Conservation (phyloP, 768 basidiomycete genomes). For the Tricholoma terreum region DNA sequence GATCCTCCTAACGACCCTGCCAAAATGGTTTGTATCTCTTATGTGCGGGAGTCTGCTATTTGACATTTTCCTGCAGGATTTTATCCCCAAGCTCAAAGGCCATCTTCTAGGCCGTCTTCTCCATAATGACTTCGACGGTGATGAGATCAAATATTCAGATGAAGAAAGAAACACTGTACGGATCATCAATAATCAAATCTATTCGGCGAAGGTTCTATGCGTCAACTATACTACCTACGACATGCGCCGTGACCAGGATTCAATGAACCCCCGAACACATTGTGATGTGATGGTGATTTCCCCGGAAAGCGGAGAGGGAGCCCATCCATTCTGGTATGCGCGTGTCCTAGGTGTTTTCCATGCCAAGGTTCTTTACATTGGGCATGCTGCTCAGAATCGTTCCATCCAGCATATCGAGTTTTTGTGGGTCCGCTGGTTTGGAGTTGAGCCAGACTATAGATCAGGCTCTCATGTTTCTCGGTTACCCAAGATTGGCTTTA, state of each 20-base stretch:
- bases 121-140: not conserved
- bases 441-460: slow-evolving; percentile 16
- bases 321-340: too few relatives aligned
- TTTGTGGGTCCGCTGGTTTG: slow-evolving; percentile 40
- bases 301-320: slow-evolving; percentile 10
- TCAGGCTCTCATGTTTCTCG: slow-evolving; percentile 10
- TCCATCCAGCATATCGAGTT: slow-evolving; percentile 23
- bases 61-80: too few relatives aligned
- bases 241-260: slow-evolving; percentile 21
- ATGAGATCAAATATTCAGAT: not conserved
- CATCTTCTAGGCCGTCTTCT: too few relatives aligned
- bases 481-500: slow-evolving; percentile 26
- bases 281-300: slow-evolving; percentile 29
- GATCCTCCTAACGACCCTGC: too few relatives aligned
- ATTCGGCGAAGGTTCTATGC: slow-evolving; percentile 15
- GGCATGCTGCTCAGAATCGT: not conserved
- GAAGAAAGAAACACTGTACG: slow-evolving; percentile 13
- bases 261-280: slow-evolving; percentile 31
- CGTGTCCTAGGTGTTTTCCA: slow-evolving; percentile 31
- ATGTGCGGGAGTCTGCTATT: too few relatives aligned
- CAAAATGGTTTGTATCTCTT: too few relatives aligned
- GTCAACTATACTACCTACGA: slow-evolving; percentile 13
- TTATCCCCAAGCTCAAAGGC: too few relatives aligned
- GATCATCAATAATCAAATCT: slow-evolving; percentile 42
- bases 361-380: slow-evolving; percentile 19